Conservation (phyloP, 2,329 filamentous ascomycete species). For the Sarocladium oryzae region DNA sequence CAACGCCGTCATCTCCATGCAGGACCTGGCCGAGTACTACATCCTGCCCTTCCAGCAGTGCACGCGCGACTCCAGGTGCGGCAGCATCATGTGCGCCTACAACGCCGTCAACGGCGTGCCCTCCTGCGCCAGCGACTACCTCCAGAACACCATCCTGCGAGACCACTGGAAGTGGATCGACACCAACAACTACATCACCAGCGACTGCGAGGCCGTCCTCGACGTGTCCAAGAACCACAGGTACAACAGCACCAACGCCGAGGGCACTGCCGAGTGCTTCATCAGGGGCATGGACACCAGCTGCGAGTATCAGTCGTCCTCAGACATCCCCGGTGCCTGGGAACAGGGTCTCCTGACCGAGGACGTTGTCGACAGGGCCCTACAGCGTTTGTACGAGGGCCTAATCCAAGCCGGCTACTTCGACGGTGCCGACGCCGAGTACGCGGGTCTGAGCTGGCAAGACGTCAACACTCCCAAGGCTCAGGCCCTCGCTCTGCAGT, state of each 20-base stretch:
- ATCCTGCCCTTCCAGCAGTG: slow-evolving; percentile 60
- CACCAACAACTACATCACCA: slow-evolving; percentile 55
- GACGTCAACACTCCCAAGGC: slow-evolving; percentile 50
- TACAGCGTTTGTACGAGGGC: slow-evolving; percentile 42
- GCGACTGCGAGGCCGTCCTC: slow-evolving; percentile 58
- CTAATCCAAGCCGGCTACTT: slow-evolving; percentile 54
- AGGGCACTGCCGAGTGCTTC: slow-evolving; percentile 27
- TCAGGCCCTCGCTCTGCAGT: slow-evolving; percentile 48
- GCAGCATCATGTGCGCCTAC: slow-evolving; percentile 57
- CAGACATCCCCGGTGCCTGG: slow-evolving; percentile 23
- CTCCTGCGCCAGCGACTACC: slow-evolving; percentile 55
- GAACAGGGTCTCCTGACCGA: slow-evolving; percentile 25
- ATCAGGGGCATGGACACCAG: slow-evolving; percentile 28
- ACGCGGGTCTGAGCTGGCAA: slow-evolving; percentile 44
- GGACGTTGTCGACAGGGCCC: slow-evolving; percentile 12
- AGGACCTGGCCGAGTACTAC: slow-evolving; percentile 64
- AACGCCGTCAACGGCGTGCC: slow-evolving; percentile 62
- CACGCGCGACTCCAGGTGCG: slow-evolving; percentile 48
- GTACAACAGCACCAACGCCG: slow-evolving; percentile 27
- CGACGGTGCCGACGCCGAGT: slow-evolving; percentile 36
- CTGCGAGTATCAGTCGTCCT: slow-evolving; percentile 21
- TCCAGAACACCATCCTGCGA: slow-evolving; percentile 56
- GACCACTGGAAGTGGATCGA: slow-evolving; percentile 59
- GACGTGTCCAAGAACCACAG: slow-evolving; percentile 45
- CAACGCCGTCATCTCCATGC: slow-evolving; percentile 48